Conservation (phyloP, 164 flowering plant genomes). For the Macadamia integrifolia region DNA sequence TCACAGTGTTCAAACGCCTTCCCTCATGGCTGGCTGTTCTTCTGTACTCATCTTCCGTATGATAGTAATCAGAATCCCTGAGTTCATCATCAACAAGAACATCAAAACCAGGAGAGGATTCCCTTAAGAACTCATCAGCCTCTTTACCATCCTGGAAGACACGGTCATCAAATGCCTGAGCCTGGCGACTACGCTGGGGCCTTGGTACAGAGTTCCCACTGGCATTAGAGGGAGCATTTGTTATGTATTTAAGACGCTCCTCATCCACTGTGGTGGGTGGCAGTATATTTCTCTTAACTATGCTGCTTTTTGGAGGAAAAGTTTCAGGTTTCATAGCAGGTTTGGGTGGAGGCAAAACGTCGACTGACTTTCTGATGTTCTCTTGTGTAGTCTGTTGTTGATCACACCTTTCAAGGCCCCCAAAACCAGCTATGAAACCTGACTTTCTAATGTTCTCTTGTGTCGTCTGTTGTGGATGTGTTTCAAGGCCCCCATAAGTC, state of each 20-base stretch:
- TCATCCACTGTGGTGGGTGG: constrained; percentile 13
- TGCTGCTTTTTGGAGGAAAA: constrained; percentile 20
- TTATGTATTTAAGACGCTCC: constrained; percentile 28
- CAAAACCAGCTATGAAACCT: constrained; percentile 1
- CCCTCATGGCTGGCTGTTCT: constrained; percentile 36
- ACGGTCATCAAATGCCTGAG: constrained; percentile 34
- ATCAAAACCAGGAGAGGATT: constrained; percentile 95
- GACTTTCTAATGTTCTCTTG: constrained; percentile 31
- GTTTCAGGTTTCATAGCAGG: constrained; percentile 20
- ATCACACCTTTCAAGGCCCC: constrained; percentile 26
- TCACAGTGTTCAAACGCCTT: constrained; percentile 30
- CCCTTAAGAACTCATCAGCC: constrained; percentile 60
- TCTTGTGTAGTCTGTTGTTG: constrained; percentile 29
- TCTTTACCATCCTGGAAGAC: constrained; percentile 52
- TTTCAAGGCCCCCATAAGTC: constrained; percentile 30
- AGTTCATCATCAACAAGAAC: constrained; percentile 87
- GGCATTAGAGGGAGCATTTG: constrained; percentile 17
- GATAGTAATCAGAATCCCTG: constrained; percentile 53
- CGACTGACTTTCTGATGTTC: constrained; percentile 28
- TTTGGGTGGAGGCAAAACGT: constrained; percentile 20
- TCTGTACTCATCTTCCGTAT: constrained; percentile 51
- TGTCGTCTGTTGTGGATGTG: constrained; percentile 27
- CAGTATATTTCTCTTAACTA: constrained; percentile 15
- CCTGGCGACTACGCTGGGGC: constrained; percentile 26
- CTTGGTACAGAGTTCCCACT: constrained; percentile 35